phyloP scores from a whole-genome alignment of 805 yeast genomes.

The Suhomyces canberraensis region DNA sequence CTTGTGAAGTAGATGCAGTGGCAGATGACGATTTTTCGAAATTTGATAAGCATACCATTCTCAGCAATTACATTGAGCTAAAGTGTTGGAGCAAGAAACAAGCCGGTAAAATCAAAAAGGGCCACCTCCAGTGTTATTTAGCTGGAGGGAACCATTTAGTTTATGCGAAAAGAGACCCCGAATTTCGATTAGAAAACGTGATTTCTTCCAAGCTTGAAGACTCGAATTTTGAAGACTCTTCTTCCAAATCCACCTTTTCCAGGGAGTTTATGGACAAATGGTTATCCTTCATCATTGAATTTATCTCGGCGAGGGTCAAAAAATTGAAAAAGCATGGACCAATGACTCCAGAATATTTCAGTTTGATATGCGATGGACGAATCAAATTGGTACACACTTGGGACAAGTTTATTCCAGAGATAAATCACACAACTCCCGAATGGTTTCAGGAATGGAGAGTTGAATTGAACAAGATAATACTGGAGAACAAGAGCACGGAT shows the following conservation, averaged over 20 bases:
- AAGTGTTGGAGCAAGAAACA: background rate
- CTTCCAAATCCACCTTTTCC: no score
- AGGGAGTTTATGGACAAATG: background rate
- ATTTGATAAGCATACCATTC: background rate
- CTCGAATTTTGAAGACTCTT: no score
- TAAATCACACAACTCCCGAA: background rate
- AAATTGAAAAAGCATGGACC: background rate
- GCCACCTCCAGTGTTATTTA: background rate
- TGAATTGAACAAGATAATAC: no score
- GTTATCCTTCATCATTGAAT: background rate
- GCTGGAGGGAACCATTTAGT: background rate
- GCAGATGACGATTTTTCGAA: background rate
- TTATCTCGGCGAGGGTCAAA: background rate
- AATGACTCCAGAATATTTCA: background rate
- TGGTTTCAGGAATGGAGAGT: background rate
- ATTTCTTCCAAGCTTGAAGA: background rate
- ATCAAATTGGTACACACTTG: background rate
- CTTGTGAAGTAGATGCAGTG: conserved; percentile 4
- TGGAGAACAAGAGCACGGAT: no score
- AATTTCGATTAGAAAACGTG: background rate
- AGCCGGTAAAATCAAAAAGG: background rate
- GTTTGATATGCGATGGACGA: background rate
- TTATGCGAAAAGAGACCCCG: background rate
- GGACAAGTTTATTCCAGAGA: background rate
- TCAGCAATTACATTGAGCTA: conserved; percentile 1